Conservation (phyloP, 202 grass and related monocot species). For the Alloteropsis angusta region DNA sequence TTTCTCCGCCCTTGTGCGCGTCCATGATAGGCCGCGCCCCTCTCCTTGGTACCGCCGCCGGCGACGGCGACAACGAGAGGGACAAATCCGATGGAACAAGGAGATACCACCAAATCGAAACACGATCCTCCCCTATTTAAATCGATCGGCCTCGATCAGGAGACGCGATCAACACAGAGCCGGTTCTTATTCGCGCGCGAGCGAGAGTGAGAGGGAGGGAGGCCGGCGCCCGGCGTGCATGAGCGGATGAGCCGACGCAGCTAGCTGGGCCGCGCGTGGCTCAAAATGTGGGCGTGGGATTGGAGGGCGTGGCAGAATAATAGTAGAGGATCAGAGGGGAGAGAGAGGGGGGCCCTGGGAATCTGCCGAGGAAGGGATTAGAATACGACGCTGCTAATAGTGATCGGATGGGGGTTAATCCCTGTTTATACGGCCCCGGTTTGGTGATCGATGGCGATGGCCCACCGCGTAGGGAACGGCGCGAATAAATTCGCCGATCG, state of each 20-base stretch:
- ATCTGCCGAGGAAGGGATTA: slow-evolving; percentile 13
- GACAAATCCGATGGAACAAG: slow-evolving; percentile 17
- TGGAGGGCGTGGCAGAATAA: slow-evolving; percentile 7
- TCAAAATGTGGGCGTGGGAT: slow-evolving; percentile 26
- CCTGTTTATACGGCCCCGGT: slow-evolving; percentile 21
- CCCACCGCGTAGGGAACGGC: slow-evolving; percentile 21
- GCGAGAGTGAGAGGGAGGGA: neutral
- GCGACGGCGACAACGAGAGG: slow-evolving; percentile 8
- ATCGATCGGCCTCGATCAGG: neutral
- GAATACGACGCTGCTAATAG: neutral
- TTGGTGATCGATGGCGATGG: slow-evolving; percentile 36
- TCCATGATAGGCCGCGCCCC: neutral
- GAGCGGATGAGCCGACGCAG: neutral
- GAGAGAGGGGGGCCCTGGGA: neutral
- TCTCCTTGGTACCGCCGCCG: neutral
- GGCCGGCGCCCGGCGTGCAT: slow-evolving; percentile 12
- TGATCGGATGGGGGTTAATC: slow-evolving; percentile 26
- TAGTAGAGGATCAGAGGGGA: neutral
- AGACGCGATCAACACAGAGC: neutral
- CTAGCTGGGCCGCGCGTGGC: slow-evolving; percentile 1
- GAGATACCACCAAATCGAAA: neutral
- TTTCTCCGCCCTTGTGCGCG: neutral
- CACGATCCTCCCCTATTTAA: slow-evolving; percentile 11
- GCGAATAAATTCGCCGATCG: slow-evolving; percentile 33
- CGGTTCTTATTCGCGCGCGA: neutral